Evolutionary conservation across 768 basidiomycete genomes (phyloP).

Genomic region (Boletus fagicola): DNA sequence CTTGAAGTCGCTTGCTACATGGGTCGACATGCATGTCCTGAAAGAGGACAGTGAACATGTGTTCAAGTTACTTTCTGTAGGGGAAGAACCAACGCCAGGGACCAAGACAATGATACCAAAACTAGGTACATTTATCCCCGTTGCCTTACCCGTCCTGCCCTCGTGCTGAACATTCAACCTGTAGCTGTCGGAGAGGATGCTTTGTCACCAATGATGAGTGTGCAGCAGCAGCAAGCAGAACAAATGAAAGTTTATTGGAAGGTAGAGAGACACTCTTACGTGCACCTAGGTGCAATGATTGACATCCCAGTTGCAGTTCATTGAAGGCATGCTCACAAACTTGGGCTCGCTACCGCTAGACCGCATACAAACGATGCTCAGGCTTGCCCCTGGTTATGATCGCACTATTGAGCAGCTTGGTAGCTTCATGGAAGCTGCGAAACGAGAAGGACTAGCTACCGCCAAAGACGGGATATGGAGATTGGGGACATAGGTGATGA

Average conservation of each 20-base stretch:
- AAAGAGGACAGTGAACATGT: constrained; percentile 60
- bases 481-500: constrained; percentile 31
- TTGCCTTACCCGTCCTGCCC: neutral
- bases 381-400: constrained; percentile 80
- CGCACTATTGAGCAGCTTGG: constrained; percentile 75
- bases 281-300: neutral
- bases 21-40: constrained; percentile 81
- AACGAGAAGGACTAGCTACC: constrained; percentile 71
- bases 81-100: constrained; percentile 43
- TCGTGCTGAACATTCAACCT: neutral
- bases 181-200: constrained; percentile 43
- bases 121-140: constrained; percentile 20
- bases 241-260: constrained; percentile 91
- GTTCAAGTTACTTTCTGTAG: constrained; percentile 65
- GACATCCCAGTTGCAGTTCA: constrained; percentile 51
- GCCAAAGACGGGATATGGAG: constrained; percentile 73
- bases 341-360: constrained; percentile 72
- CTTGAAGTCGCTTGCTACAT: constrained; percentile 74
- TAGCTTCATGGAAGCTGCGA: constrained; percentile 77
- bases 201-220: constrained; percentile 47
- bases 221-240: constrained; percentile 76
- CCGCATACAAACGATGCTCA: constrained; percentile 87
- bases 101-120: constrained; percentile 22
- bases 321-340: constrained; percentile 90
- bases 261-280: constrained; percentile 37